Evolutionary conservation across 441 rosid species (phyloP).

Genomic region (Erodium texanum): DNA sequence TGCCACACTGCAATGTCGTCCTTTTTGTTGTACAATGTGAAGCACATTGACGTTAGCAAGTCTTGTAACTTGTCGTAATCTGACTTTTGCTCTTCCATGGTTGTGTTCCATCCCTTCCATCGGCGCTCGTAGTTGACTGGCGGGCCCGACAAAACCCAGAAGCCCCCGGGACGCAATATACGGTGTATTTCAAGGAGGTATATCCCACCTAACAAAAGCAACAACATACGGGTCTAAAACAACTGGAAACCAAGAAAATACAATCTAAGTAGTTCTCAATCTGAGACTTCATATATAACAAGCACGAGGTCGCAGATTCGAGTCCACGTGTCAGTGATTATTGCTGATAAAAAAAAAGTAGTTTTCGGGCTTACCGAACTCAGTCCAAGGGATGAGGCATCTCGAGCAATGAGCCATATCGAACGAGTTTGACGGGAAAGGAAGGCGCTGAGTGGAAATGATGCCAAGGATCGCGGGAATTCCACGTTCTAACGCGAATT

Average conservation of each 20-base stretch:
- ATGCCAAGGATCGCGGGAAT: conserved; percentile 94
- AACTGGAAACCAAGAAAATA: too few relatives aligned
- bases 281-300: too few relatives aligned
- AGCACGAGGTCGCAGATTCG: too few relatives aligned
- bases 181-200: conserved; percentile 84
- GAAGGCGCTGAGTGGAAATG: conserved; percentile 91
- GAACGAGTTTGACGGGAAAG: conserved; percentile 87
- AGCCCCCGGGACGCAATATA: conserved; percentile 92
- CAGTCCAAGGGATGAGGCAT: conserved; percentile 99
- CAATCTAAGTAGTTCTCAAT: too few relatives aligned
- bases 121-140: conserved; percentile 88
- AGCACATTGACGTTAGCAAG: conserved; percentile 81
- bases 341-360: too few relatives aligned
- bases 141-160: conserved; percentile 97
- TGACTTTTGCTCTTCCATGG: conserved; percentile 73
- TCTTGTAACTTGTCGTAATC: conserved; percentile 74
- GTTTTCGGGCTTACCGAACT: too few relatives aligned
- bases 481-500: conserved; percentile 94
- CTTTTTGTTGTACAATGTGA: conserved; percentile 72
- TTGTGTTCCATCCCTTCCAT: conserved; percentile 98
- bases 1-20: conserved; percentile 95
- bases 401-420: conserved; percentile 99
- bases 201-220: conserved; percentile 56
- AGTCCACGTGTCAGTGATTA: too few relatives aligned
- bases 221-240: background rate